A percentile compares a stretch with the other conserved stretches of the same genome.
phyloP scores from a whole-genome alignment of 371 early-diverging fungal genomes.

The Haplosporangium sp. region DNA sequence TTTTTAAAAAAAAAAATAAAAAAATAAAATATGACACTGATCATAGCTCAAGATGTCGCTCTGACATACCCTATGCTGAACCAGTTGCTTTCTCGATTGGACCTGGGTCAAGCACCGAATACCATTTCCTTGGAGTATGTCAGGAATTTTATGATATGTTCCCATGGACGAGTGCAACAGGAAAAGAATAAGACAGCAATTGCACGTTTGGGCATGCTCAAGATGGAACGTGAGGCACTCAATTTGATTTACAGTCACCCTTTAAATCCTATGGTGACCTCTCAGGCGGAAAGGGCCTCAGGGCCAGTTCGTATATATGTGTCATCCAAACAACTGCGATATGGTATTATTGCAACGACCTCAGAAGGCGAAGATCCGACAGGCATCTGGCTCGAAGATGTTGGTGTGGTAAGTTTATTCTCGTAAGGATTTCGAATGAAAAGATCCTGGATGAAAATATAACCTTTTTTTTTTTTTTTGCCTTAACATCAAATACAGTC shows the following conservation, averaged over 20 bases:
- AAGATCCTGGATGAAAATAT: not conserved
- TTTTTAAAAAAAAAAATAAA: too few species aligned
- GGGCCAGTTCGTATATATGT: slow-evolving; percentile 46
- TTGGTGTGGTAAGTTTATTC: slow-evolving; percentile 34
- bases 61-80: slow-evolving; percentile 80
- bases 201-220: slow-evolving; percentile 22
- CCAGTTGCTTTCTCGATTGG: slow-evolving; percentile 74
- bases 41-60: slow-evolving; percentile 77
- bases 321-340: slow-evolving; percentile 41
- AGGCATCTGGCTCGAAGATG: slow-evolving; percentile 53
- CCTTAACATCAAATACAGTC: slow-evolving; percentile 11
- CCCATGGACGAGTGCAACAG: slow-evolving; percentile 71
- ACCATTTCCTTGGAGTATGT: slow-evolving; percentile 66
- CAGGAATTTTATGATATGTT: slow-evolving; percentile 76
- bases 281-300: slow-evolving; percentile 28
- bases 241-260: slow-evolving; percentile 48
- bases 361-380: slow-evolving; percentile 52
- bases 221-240: slow-evolving; percentile 29
- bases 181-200: slow-evolving; percentile 29
- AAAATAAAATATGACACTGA: not conserved
- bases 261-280: slow-evolving; percentile 41
- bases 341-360: slow-evolving; percentile 36
- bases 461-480: not conserved
- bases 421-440: not conserved
- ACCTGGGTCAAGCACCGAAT: slow-evolving; percentile 24